Percentiles rank a stretch among this genome's conserved stretches.
phyloP scores from a whole-genome alignment of 495 filamentous ascomycete genomes.

The Bathelium albidoporum region DNA sequence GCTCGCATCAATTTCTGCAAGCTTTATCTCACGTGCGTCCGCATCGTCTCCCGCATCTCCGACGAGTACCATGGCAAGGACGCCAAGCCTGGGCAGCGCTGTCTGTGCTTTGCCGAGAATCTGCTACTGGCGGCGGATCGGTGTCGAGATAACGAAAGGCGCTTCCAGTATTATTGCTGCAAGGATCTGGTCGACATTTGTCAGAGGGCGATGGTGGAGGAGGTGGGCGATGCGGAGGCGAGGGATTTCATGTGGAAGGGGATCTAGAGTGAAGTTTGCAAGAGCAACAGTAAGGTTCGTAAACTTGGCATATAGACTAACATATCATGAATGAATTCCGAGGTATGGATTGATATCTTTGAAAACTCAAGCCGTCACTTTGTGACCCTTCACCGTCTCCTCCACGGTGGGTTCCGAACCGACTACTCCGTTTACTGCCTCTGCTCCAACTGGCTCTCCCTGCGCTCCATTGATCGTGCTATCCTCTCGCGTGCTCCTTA shows the following conservation, averaged over 20 bases:
- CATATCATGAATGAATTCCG: too few relatives aligned
- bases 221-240: constrained; percentile 7
- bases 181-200: constrained; percentile 17
- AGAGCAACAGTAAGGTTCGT: too few relatives aligned
- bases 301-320: too few relatives aligned
- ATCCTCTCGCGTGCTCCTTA: not conserved
- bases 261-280: constrained; percentile 8
- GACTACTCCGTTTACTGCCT: not conserved
- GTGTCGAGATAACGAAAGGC: constrained; percentile 6
- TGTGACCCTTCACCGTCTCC: not conserved
- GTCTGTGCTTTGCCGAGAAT: constrained; percentile 17
- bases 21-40: constrained; percentile 17
- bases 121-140: constrained; percentile 18
- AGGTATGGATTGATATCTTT: too few relatives aligned
- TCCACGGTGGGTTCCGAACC: not conserved
- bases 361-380: not conserved
- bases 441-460: not conserved
- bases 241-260: constrained; percentile 20
- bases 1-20: constrained; percentile 20
- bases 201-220: constrained; percentile 8
- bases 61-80: constrained; percentile 15
- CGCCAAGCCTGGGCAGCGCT: constrained; percentile 7
- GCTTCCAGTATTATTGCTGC: constrained; percentile 1
- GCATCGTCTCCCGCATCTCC: constrained; percentile 16
- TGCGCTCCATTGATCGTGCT: not conserved